Percentiles rank a stretch among this genome's conserved stretches.
phyloP scores from a whole-genome alignment of 208 protist species.

The Herpetomonas tarakana region DNA sequence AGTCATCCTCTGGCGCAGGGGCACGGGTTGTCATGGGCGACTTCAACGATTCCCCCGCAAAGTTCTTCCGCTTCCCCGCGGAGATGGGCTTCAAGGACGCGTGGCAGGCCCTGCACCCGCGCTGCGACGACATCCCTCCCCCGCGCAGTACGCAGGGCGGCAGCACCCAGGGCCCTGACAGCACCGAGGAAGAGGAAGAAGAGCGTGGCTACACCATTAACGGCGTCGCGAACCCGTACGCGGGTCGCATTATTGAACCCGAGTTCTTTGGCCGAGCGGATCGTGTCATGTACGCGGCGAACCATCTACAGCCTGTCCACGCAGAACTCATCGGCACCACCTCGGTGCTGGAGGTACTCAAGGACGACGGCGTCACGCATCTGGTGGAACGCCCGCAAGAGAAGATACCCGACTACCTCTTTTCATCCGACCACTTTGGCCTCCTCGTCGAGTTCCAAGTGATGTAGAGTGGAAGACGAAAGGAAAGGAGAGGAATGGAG shows the following conservation, averaged over 20 bases:
- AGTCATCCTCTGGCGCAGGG: slow-evolving; percentile 1
- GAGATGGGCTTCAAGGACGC: slow-evolving; percentile 43
- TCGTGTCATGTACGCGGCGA: slow-evolving; percentile 39
- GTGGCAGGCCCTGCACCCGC: slow-evolving; percentile 38
- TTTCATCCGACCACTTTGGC: slow-evolving; percentile 58
- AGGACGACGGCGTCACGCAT: slow-evolving; percentile 18
- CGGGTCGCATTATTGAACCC: slow-evolving; percentile 48
- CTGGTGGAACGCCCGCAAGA: slow-evolving; percentile 32
- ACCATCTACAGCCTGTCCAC: slow-evolving; percentile 35
- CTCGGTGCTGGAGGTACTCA: slow-evolving; percentile 28
- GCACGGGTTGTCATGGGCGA: slow-evolving; percentile 46
- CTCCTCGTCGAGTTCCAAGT: slow-evolving; percentile 51
- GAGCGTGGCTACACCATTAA: slow-evolving; percentile 58
- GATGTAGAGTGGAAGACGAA: background rate
- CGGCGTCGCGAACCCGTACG: slow-evolving; percentile 36
- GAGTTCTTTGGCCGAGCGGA: slow-evolving; percentile 62
- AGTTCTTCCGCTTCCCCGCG: slow-evolving; percentile 30
- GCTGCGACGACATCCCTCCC: slow-evolving; percentile 6
- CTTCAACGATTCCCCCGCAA: slow-evolving; percentile 48
- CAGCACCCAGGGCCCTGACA: background rate
- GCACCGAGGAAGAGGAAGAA: background rate
- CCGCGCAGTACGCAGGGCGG: background rate
- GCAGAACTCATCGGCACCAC: slow-evolving; percentile 41
- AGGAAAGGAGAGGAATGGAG: background rate
- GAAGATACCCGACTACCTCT: slow-evolving; percentile 46